Base-by-base conservation (phyloP, 2,329 filamentous ascomycete species). In the Xylariales sp. region DNA sequence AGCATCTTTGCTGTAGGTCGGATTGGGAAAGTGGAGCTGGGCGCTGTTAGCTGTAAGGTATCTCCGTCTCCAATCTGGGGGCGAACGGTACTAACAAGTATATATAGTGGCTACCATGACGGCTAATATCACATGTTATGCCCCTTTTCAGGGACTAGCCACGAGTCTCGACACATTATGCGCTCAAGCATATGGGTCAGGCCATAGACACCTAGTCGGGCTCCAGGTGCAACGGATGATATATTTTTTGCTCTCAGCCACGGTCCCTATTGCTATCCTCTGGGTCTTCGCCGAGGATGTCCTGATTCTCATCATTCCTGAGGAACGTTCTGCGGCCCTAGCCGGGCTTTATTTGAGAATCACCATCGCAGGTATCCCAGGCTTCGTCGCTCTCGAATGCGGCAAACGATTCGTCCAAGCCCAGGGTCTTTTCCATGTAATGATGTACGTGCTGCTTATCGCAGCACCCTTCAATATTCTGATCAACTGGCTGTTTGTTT, bases 111-210 rank as follows among this genome's bases (percentile, higher is more conserved):
- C 80, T 4, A 82, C 82, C 54, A 91, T 91, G 86, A 87, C 84
- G 2, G 83, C 83, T 20, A 88, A 81, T 49, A 90, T 93, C 51
- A 86, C 78, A 11, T 87, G 84, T 44, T 83, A 86, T 54, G 84
- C 84, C 1, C 80, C 87, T 12, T 85, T 87, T 57, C 85, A 89
- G 57, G 86, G 89, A n/a, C 73, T 97, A 11, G 84, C 89, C 1
- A 97, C 91, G 4, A 88, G 84, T 49, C 71, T 97, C 27, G 91
- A 97, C 63, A 97, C 91, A 0, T 79, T 97, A 3, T 96, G 91
- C 61, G 80, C 91, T 0, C 91, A 97, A 63, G 91, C 93, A 1
- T 97, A 94, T 58, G 91, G 93, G 3, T 94, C 87, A 1, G 91
- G 91, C 0, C 86, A 85, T 59, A 94, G 86, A 58, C 86, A 90